Percentiles rank a stretch among this genome's conserved stretches.
phyloP scores from a whole-genome alignment of 345 rosid genomes.

The Theobroma cacao region DNA sequence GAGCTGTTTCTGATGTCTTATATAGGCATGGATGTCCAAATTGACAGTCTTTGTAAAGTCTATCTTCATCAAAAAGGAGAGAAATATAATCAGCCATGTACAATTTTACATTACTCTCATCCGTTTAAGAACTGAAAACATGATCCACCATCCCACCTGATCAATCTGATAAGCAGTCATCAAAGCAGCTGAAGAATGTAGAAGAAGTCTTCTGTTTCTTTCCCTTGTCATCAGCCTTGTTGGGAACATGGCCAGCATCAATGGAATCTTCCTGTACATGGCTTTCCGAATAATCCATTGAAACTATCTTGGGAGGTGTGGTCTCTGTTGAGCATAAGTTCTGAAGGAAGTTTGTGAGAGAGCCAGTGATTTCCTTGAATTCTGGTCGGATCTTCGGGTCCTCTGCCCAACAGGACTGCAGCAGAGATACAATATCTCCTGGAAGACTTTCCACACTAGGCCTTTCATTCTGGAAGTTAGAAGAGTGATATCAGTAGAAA shows the following conservation, averaged over 20 bases:
- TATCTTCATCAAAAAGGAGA: too few species aligned
- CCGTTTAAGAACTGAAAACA: neutral
- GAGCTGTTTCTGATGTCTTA: too few species aligned
- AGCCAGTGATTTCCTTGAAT: constrained; percentile 39
- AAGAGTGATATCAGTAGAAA: neutral
- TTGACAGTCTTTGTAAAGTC: too few species aligned
- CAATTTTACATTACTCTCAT: neutral
- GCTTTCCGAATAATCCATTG: neutral
- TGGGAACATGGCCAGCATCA: neutral
- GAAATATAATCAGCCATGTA: neutral
- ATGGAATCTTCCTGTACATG: neutral
- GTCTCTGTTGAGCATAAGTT: constrained; percentile 16
- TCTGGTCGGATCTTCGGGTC: constrained; percentile 53
- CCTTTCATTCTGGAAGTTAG: constrained; percentile 42
- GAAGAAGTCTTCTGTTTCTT: constrained; percentile 1
- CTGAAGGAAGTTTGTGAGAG: constrained; percentile 23
- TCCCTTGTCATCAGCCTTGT: constrained; percentile 6
- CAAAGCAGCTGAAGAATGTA: constrained; percentile 16
- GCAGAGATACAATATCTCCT: constrained; percentile 26
- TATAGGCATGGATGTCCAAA: too few species aligned
- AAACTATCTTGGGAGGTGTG: constrained; percentile 8
- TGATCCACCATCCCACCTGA: neutral
- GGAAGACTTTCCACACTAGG: constrained; percentile 49
- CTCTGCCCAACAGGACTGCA: constrained; percentile 56
- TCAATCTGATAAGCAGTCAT: constrained; percentile 12